Conservation (phyloP, 352 stramenopile species). For the Globisporangium yorkense region DNA sequence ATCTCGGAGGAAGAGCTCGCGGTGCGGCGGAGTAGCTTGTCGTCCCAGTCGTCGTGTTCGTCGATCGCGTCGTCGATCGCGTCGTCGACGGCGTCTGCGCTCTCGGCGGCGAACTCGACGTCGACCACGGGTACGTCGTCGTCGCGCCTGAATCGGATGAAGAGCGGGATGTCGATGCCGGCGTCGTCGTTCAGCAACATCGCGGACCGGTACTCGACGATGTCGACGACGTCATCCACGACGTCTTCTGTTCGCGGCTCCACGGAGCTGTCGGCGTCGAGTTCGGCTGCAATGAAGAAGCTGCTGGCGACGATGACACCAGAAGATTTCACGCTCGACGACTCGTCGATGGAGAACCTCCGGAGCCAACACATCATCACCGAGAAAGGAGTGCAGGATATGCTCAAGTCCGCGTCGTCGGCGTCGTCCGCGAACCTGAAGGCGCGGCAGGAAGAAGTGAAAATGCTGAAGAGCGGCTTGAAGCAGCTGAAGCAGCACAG, state of each 20-base stretch:
- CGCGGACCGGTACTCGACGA: slow-evolving; percentile 15
- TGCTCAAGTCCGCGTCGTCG: slow-evolving; percentile 42
- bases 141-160: slow-evolving; percentile 5
- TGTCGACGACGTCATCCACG: slow-evolving; percentile 20
- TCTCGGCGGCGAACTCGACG: slow-evolving; percentile 10
- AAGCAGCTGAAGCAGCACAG: slow-evolving; percentile 34
- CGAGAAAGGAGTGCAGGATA: slow-evolving; percentile 50
- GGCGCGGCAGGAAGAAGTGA: slow-evolving; percentile 40
- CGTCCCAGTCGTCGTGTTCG: slow-evolving; percentile 45
- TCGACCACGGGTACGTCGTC: slow-evolving; percentile 10
- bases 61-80: slow-evolving; percentile 20
- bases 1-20: slow-evolving; percentile 38
- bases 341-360: slow-evolving; percentile 41
- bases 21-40: slow-evolving; percentile 40
- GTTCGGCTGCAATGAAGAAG: slow-evolving; percentile 26
- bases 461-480: slow-evolving; percentile 43
- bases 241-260: slow-evolving; percentile 13
- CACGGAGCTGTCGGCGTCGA: slow-evolving; percentile 19
- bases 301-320: slow-evolving; percentile 28
- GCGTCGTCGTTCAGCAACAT: slow-evolving; percentile 15
- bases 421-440: slow-evolving; percentile 38
- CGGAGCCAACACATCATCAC: slow-evolving; percentile 63
- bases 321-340: slow-evolving; percentile 41
- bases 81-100: slow-evolving; percentile 9
- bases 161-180: slow-evolving; percentile 2